Conservation (phyloP, 164 flowering plant species). For the Tinospora cordifolia region DNA sequence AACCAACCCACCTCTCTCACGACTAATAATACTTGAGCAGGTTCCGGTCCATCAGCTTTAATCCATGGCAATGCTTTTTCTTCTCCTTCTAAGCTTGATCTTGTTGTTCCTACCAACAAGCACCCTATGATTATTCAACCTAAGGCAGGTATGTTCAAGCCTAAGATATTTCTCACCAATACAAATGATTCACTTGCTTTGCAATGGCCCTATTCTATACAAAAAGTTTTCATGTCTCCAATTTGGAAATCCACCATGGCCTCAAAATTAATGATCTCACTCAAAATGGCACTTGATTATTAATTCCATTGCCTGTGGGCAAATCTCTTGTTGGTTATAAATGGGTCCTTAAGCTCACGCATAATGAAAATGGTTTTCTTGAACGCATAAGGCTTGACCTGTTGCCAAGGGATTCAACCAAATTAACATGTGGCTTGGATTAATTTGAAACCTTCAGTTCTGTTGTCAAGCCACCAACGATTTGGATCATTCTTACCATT, state of each 20-base stretch:
- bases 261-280: not conserved
- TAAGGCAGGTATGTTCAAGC: not conserved
- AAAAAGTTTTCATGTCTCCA: not conserved
- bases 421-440: not conserved
- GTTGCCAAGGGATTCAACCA: not conserved
- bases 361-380: not conserved
- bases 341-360: not conserved
- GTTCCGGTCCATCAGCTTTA: too few relatives aligned
- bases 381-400: not conserved
- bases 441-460: not conserved
- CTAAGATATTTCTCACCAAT: not conserved
- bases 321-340: not conserved
- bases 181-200: too few relatives aligned
- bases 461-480: not conserved
- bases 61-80: too few relatives aligned
- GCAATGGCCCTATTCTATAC: not conserved
- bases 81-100: too few relatives aligned
- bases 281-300: not conserved
- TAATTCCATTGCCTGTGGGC: not conserved
- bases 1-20: too few relatives aligned
- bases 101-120: too few relatives aligned
- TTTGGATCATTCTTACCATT: not conserved
- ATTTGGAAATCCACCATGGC: not conserved
- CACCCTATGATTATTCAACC: not conserved
- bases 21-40: too few relatives aligned